These are phyloP conservation scores for Platanus orientalis DNA, from an alignment of 164 flowering plant species.

Conservation along the genomic window DNA sequence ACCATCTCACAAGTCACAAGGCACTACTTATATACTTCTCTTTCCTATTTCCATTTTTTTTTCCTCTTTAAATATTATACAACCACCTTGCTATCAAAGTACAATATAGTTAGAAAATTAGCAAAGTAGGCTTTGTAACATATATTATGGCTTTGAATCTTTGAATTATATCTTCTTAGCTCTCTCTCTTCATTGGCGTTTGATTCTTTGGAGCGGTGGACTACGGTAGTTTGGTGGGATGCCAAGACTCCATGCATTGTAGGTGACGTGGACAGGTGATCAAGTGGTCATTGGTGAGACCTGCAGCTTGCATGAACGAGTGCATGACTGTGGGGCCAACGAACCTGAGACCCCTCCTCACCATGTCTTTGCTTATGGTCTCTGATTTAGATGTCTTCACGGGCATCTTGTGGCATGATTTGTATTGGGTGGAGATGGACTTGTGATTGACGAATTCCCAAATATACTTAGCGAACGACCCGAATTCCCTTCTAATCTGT, in stretches of 20 bases:
- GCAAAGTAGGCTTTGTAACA: slow-evolving; percentile 3
- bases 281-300: slow-evolving; percentile 89
- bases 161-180: background rate
- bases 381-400: slow-evolving; percentile 96
- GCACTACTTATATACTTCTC: background rate
- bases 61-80: slow-evolving; percentile 6
- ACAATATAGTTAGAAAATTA: slow-evolving; percentile 21
- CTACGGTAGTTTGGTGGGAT: slow-evolving; percentile 8
- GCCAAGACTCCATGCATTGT: slow-evolving; percentile 43
- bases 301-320: slow-evolving; percentile 94
- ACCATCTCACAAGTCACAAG: slow-evolving; percentile 17
- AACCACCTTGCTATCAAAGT: slow-evolving; percentile 9
- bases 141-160: background rate
- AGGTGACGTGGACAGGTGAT: slow-evolving; percentile 65
- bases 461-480: slow-evolving; percentile 67
- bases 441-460: slow-evolving; percentile 89
- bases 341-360: slow-evolving; percentile 67
- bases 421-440: slow-evolving; percentile 72
- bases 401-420: slow-evolving; percentile 63
- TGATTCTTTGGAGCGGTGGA: slow-evolving; percentile 18
- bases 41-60: background rate
- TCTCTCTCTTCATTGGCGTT: too few relatives aligned
- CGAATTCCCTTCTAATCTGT: slow-evolving; percentile 62
- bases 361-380: slow-evolving; percentile 94
- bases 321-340: slow-evolving; percentile 91